Base-by-base conservation (phyloP, 257 asterid genomes). In the Ophiorrhiza pumila region DNA sequence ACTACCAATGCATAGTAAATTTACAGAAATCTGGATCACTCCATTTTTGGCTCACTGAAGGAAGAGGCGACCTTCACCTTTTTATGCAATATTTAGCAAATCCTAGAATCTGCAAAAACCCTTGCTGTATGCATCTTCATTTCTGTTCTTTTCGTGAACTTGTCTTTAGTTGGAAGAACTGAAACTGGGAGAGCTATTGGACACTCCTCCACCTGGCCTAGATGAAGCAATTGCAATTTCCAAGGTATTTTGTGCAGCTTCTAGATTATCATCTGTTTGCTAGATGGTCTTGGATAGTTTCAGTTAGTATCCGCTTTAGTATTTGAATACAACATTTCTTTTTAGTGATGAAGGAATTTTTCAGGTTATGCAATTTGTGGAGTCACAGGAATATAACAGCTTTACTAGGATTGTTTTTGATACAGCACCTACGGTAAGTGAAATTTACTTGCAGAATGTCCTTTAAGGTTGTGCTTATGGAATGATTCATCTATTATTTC, bases 151-250 rank as follows among this genome's bases (percentile, higher is more conserved):
- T 29, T 71, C 14, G 46, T 50, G 53, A 67, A 66, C 22, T 43
- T 68, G 61, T 52, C 71, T 56, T 35, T 35, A 89, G 96, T 34
- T 89, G 83, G 93, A 86, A 77, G 93, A 86, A 37, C 79, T 89
- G 76, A 87, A 91, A 71, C 87, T 91, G 59, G 90, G 85, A 78
- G 97, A 91, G 80, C 87, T 89, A 72, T 73, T 87, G 86, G 93
- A 89, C 77, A 74, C 86, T 61, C 82, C 85, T 80, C 91, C 90
- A 57, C 93, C 97, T 64, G 97, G 93, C 76, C 77, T 91, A 17
- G 97, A 89, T 62, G 93, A 91, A 81, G 93, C 83, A 77, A 72
- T 91, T 65, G 97, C 97, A 25, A 91, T 91, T 82, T 83, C 90
- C 22, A 86, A 87, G 96, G 93, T 77, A 72, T 13, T 81, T 75